phyloP scores from a whole-genome alignment of 352 stramenopile species.

The Pythium rishiriense region DNA sequence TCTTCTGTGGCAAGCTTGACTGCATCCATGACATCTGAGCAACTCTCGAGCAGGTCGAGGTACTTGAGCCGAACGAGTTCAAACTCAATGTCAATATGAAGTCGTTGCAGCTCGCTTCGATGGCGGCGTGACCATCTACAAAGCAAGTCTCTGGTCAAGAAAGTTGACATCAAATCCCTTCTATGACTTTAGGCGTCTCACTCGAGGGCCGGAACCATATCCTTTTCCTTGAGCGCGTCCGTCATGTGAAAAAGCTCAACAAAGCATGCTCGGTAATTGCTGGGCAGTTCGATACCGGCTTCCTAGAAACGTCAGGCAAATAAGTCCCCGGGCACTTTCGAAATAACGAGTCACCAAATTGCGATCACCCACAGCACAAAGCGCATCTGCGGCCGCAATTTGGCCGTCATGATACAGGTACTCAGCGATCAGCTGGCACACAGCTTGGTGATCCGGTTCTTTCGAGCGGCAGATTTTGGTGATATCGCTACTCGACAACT shows the following conservation, averaged over 20 bases:
- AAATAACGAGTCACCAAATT: neutral
- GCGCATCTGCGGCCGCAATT: slow-evolving; percentile 63
- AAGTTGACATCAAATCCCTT: too few relatives aligned
- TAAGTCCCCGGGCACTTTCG: neutral
- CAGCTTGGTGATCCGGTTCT: slow-evolving; percentile 60
- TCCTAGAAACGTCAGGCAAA: slow-evolving; percentile 36
- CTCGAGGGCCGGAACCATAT: slow-evolving; percentile 67
- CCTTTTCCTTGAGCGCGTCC: slow-evolving; percentile 57
- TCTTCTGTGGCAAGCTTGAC: slow-evolving; percentile 69
- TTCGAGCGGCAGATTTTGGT: slow-evolving; percentile 62
- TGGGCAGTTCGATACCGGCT: slow-evolving; percentile 48
- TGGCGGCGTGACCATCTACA: slow-evolving; percentile 69
- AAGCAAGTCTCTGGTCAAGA: too few relatives aligned
- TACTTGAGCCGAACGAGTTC: slow-evolving; percentile 84
- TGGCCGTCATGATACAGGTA: slow-evolving; percentile 83
- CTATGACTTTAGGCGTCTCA: too few relatives aligned
- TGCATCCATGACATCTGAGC: slow-evolving; percentile 65
- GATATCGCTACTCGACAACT: slow-evolving; percentile 57
- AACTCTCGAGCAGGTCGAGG: slow-evolving; percentile 68
- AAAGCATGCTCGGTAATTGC: slow-evolving; percentile 62
- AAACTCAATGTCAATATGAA: slow-evolving; percentile 81
- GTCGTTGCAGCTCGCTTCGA: slow-evolving; percentile 44
- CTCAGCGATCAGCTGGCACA: slow-evolving; percentile 67
- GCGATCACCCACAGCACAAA: slow-evolving; percentile 54
- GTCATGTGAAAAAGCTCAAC: slow-evolving; percentile 68